phyloP scores from a whole-genome alignment of 495 filamentous ascomycete species.

The Gamarada debralockiae region DNA sequence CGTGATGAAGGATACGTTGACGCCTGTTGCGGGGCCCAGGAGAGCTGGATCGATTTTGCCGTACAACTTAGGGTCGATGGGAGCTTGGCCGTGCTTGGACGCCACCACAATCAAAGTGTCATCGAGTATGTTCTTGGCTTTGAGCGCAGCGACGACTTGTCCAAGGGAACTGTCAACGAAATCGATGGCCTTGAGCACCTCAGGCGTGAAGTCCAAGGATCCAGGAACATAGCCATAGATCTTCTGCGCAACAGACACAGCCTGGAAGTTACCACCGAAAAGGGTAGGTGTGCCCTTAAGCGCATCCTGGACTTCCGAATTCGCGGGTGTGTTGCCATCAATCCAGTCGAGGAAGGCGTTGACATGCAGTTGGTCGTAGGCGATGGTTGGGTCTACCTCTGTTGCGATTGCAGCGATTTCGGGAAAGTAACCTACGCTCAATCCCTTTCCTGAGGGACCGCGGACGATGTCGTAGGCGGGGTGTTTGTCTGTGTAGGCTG shows the following conservation, averaged over 20 bases:
- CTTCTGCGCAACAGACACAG: slow-evolving; percentile 33
- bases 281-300: slow-evolving; percentile 26
- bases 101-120: slow-evolving; percentile 35
- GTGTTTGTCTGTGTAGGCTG: slow-evolving; percentile 38
- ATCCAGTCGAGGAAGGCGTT: slow-evolving; percentile 33
- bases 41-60: slow-evolving; percentile 22
- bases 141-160: slow-evolving; percentile 27
- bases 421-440: slow-evolving; percentile 34
- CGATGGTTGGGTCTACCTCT: slow-evolving; percentile 26
- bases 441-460: slow-evolving; percentile 29
- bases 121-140: slow-evolving; percentile 28
- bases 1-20: slow-evolving; percentile 21
- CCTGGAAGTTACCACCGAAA: slow-evolving; percentile 37
- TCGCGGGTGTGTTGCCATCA: slow-evolving; percentile 21
- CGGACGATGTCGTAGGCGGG: slow-evolving; percentile 34
- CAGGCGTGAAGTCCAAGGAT: slow-evolving; percentile 24
- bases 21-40: slow-evolving; percentile 24
- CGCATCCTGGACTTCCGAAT: slow-evolving; percentile 20
- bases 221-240: slow-evolving; percentile 26
- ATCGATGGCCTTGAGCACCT: slow-evolving; percentile 24
- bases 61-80: slow-evolving; percentile 29
- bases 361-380: slow-evolving; percentile 31
- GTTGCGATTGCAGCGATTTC: slow-evolving; percentile 26
- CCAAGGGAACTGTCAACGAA: slow-evolving; percentile 28
- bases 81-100: slow-evolving; percentile 35